These are phyloP conservation scores for Alternaria postmessia DNA, from an alignment of 2,329 filamentous ascomycete genomes.

Conservation along the genomic window DNA sequence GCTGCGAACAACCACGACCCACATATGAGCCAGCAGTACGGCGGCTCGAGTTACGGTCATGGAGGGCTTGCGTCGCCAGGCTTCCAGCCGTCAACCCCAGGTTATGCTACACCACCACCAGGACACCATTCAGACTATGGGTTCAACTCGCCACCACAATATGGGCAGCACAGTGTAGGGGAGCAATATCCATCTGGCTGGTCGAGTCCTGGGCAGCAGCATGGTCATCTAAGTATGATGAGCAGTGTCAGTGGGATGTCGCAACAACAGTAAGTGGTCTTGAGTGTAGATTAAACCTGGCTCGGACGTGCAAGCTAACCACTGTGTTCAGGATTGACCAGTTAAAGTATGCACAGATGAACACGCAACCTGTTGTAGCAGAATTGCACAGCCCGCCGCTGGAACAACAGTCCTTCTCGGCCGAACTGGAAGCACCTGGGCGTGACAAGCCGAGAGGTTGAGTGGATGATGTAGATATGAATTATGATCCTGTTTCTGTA, in stretches of 20 bases:
- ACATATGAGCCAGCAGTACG: conserved; percentile 11
- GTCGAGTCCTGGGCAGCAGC: conserved; percentile 27
- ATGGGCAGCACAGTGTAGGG: conserved; percentile 35
- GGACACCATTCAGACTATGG: conserved; percentile 25
- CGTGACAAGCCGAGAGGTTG: conserved; percentile 14
- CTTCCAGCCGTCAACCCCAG: conserved; percentile 2
- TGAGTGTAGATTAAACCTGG: not conserved
- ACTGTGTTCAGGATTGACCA: conserved; percentile 27
- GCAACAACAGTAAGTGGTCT: conserved; percentile 34
- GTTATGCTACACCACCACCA: conserved; percentile 14
- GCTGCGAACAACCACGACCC: conserved; percentile 1
- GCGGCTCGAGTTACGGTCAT: conserved; percentile 7
- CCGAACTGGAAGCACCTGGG: conserved; percentile 37
- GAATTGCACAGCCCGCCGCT: conserved; percentile 37
- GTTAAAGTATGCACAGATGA: conserved; percentile 27
- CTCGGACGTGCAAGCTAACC: conserved; percentile 2
- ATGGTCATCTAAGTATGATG: conserved; percentile 28
- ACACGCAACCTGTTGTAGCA: conserved; percentile 12
- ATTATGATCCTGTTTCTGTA: not conserved
- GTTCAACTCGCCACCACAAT: conserved; percentile 25
- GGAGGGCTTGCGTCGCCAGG: conserved; percentile 17
- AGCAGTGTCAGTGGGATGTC: conserved; percentile 29
- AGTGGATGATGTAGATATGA: not conserved
- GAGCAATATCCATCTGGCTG: conserved; percentile 36
- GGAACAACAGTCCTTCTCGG: conserved; percentile 31